phyloP scores from a whole-genome alignment of 140 eudicot genomes.

The Ambrosia hybrid region DNA sequence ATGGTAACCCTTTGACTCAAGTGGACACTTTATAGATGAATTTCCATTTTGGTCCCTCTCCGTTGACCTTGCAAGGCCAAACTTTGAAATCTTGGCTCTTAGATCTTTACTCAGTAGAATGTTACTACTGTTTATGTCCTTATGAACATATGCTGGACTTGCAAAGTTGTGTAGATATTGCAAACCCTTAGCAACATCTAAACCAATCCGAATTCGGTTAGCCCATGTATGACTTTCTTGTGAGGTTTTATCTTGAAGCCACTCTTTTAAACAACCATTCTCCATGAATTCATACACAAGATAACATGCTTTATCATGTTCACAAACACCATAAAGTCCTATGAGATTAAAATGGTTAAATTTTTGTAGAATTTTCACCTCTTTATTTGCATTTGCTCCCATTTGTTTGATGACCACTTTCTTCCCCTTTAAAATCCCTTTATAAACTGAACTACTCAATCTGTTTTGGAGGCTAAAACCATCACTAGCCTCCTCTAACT shows the following conservation, averaged over 20 bases:
- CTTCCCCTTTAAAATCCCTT: constrained; percentile 52
- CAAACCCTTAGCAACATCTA: constrained; percentile 80
- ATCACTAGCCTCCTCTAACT: constrained; percentile 60
- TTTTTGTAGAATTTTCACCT: constrained; percentile 54
- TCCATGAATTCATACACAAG: constrained; percentile 81
- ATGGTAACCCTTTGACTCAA: constrained; percentile 66
- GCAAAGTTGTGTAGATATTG: constrained; percentile 80
- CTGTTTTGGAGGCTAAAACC: constrained; percentile 51
- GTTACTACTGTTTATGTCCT: constrained; percentile 61
- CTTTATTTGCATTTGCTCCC: constrained; percentile 57
- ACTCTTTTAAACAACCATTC: constrained; percentile 60
- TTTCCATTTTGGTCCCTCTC: constrained; percentile 38
- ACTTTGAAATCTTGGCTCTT: constrained; percentile 79
- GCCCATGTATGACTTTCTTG: constrained; percentile 53
- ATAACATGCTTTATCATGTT: constrained; percentile 48
- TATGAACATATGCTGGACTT: constrained; percentile 78
- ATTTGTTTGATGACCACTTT: constrained; percentile 54
- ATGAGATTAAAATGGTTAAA: constrained; percentile 74
- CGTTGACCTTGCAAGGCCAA: constrained; percentile 56
- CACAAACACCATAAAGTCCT: constrained; percentile 72
- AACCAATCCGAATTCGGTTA: constrained; percentile 55
- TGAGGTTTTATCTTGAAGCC: constrained; percentile 46
- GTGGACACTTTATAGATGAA: constrained; percentile 39
- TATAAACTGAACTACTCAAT: constrained; percentile 61
- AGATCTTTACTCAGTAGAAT: constrained; percentile 53